Percentiles rank a stretch among this genome's conserved stretches.
Conservation (phyloP, 345 rosid species). For the Kandelia obovata region DNA sequence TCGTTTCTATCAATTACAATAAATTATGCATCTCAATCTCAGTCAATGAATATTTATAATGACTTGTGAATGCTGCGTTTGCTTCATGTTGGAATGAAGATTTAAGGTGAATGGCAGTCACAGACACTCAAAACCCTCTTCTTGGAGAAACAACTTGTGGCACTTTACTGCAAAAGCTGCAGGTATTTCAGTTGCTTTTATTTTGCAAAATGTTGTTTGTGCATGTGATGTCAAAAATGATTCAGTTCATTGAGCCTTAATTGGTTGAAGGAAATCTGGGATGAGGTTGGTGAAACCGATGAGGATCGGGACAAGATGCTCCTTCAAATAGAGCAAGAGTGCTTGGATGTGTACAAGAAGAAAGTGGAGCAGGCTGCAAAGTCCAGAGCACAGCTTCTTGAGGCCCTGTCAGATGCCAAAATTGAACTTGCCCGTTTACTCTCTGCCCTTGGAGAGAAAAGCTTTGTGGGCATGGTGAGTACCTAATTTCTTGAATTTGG, state of each 20-base stretch:
- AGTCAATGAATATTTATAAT: neutral
- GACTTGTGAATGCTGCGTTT: slow-evolving; percentile 10
- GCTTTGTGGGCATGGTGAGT: slow-evolving; percentile 63
- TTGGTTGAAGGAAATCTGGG: slow-evolving; percentile 80
- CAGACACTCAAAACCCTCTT: slow-evolving; percentile 68
- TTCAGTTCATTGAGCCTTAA: slow-evolving; percentile 6
- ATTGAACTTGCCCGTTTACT: slow-evolving; percentile 70
- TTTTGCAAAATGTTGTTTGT: neutral
- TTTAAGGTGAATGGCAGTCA: slow-evolving; percentile 52
- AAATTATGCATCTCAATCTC: neutral
- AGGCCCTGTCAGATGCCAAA: slow-evolving; percentile 81
- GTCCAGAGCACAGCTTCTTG: slow-evolving; percentile 81
- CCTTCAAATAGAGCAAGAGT: slow-evolving; percentile 89
- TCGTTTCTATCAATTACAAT: neutral
- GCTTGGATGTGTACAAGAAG: slow-evolving; percentile 88
- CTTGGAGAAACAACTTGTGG: slow-evolving; percentile 83
- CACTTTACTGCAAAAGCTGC: slow-evolving; percentile 73
- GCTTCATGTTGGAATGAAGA: slow-evolving; percentile 32
- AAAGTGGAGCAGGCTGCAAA: slow-evolving; percentile 86
- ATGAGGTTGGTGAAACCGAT: slow-evolving; percentile 95
- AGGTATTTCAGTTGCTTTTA: slow-evolving; percentile 42
- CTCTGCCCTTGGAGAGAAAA: slow-evolving; percentile 82
- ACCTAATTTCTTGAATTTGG: neutral
- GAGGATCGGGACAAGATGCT: slow-evolving; percentile 93
- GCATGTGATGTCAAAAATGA: slow-evolving; percentile 3